These are phyloP conservation scores for Lichtheimia ramosa DNA, from an alignment of 371 early-diverging fungal species.

Conservation along the genomic window DNA sequence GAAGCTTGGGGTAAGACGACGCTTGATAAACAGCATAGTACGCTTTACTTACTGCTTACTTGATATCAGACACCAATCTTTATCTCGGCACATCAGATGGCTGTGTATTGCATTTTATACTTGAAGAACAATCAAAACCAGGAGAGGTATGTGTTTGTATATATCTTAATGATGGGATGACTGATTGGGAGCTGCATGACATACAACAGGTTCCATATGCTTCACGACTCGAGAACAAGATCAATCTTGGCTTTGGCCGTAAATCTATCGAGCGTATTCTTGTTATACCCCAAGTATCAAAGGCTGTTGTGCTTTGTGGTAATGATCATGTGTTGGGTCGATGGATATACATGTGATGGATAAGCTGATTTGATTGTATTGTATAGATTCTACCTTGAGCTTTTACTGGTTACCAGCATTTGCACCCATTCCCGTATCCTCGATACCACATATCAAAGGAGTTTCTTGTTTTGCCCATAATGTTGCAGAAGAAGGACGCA, in stretches of 20 bases:
- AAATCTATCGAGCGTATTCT: slow-evolving; percentile 68
- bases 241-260: slow-evolving; percentile 59
- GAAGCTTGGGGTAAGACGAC: slow-evolving; percentile 56
- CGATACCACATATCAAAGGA: slow-evolving; percentile 63
- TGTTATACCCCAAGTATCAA: slow-evolving; percentile 69
- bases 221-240: slow-evolving; percentile 51
- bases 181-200: slow-evolving; percentile 14
- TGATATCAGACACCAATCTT: slow-evolving; percentile 56
- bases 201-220: slow-evolving; percentile 32
- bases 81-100: slow-evolving; percentile 81
- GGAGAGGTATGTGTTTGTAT: slow-evolving; percentile 44
- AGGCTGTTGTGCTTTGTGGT: slow-evolving; percentile 74
- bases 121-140: slow-evolving; percentile 41
- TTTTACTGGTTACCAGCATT: slow-evolving; percentile 71
- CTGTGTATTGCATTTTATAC: slow-evolving; percentile 60
- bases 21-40: too few species aligned
- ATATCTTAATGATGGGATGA: background rate
- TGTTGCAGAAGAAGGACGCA: slow-evolving; percentile 52
- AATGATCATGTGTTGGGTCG: slow-evolving; percentile 15
- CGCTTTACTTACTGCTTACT: too few species aligned
- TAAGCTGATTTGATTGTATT: background rate
- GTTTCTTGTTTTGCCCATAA: slow-evolving; percentile 69
- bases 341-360: background rate
- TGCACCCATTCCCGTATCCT: slow-evolving; percentile 48
- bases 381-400: slow-evolving; percentile 59